phyloP scores from a whole-genome alignment of 805 yeast species.

The Candida krabiensis region DNA sequence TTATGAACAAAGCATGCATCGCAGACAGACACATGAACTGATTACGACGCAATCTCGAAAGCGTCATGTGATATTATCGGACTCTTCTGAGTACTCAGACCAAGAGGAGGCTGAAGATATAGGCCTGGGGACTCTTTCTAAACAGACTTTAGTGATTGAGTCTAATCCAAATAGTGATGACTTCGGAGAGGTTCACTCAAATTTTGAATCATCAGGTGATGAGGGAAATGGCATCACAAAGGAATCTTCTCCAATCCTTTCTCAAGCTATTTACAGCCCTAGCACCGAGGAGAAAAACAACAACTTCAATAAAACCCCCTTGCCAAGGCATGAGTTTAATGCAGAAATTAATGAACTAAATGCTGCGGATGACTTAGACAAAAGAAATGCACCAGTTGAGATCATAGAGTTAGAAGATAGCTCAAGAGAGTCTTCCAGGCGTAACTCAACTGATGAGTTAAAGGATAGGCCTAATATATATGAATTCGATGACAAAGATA shows the following conservation, averaged over 20 bases:
- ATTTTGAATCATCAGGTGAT: neutral
- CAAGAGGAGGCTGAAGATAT: neutral
- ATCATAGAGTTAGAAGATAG: slow-evolving; percentile 15
- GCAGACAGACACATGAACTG: neutral
- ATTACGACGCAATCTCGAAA: neutral
- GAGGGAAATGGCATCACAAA: neutral
- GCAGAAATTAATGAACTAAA: neutral
- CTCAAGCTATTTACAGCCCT: slow-evolving; percentile 11
- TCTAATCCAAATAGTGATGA: neutral
- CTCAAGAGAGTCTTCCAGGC: slow-evolving; percentile 26
- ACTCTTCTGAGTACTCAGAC: slow-evolving; percentile 2
- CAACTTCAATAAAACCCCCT: too few relatives aligned
- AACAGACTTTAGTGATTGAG: slow-evolving; percentile 4
- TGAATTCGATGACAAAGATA: neutral
- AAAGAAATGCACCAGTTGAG: neutral
- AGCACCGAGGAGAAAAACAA: neutral
- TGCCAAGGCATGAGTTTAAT: too few relatives aligned
- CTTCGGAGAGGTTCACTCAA: slow-evolving; percentile 2
- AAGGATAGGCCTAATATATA: slow-evolving; percentile 28
- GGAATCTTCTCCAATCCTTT: slow-evolving; percentile 5
- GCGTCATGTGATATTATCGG: neutral
- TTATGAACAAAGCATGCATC: neutral
- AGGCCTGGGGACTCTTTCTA: neutral
- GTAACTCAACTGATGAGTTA: slow-evolving; percentile 37
- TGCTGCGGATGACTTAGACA: neutral